Evolutionary conservation across 2,329 filamentous ascomycete species (phyloP).

Genomic region (Epichloe amarillans): DNA sequence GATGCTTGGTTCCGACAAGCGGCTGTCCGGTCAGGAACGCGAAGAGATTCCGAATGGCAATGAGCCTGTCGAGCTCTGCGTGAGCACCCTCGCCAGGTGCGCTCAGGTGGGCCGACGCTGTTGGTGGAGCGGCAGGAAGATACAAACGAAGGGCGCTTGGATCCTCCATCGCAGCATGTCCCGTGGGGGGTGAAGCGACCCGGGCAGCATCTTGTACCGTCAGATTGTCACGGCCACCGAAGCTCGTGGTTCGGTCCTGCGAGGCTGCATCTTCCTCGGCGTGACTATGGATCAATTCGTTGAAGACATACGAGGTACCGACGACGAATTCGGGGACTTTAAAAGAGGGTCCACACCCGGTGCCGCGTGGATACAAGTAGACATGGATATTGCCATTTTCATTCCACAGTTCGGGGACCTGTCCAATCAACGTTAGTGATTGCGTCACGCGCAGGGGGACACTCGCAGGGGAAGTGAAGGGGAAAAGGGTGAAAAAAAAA

Average conservation of each 20-base stretch:
- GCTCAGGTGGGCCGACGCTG: constrained; percentile 20
- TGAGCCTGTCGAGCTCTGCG: constrained; percentile 37
- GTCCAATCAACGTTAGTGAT: not conserved
- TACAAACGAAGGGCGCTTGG: constrained; percentile 36
- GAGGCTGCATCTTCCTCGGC: constrained; percentile 23
- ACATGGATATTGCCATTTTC: constrained; percentile 44
- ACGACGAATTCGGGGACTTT: constrained; percentile 43
- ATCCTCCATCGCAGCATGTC: constrained; percentile 23
- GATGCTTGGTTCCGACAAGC: constrained; percentile 42
- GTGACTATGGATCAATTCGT: constrained; percentile 31
- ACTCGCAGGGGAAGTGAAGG: no score
- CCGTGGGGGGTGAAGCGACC: constrained; percentile 23
- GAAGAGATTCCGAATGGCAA: constrained; percentile 51
- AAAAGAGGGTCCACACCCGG: constrained; percentile 39
- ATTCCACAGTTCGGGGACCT: constrained; percentile 56
- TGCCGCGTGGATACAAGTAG: constrained; percentile 40
- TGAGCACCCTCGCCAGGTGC: constrained; percentile 19
- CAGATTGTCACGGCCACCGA: constrained; percentile 33
- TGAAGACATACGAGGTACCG: constrained; percentile 40
- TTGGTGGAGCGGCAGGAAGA: constrained; percentile 32
- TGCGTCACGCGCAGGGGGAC: no score
- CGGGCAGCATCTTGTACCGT: constrained; percentile 35
- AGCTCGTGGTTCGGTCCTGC: constrained; percentile 21
- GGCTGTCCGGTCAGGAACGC: constrained; percentile 52
- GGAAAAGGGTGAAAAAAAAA: no score